These are phyloP conservation scores for Poa annua DNA, from an alignment of 176 grass and related monocot species.

Conservation along the genomic window DNA sequence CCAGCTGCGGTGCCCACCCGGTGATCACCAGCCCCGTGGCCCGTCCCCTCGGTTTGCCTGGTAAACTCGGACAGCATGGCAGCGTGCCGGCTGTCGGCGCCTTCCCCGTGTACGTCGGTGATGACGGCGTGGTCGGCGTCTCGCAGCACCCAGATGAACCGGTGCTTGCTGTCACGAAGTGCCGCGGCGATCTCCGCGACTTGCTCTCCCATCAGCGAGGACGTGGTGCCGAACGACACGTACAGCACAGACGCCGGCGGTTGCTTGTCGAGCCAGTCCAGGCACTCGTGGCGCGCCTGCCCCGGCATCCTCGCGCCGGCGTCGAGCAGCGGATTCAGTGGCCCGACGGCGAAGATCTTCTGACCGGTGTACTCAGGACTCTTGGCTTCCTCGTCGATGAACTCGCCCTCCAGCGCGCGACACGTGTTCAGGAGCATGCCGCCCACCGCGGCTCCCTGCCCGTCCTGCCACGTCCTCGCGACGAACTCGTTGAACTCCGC, in stretches of 20 bases:
- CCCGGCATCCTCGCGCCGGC: background rate
- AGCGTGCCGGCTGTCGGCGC: background rate
- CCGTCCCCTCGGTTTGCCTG: constrained; percentile 20
- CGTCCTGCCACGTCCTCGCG: background rate
- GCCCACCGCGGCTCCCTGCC: background rate
- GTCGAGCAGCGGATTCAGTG: constrained; percentile 47
- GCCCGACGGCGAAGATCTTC: constrained; percentile 68
- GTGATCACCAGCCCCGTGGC: constrained; percentile 54
- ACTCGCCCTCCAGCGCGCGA: constrained; percentile 42
- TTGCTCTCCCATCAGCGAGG: constrained; percentile 48
- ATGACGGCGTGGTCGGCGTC: constrained; percentile 46
- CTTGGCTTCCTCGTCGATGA: constrained; percentile 46
- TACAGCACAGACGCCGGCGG: constrained; percentile 60
- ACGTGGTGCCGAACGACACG: constrained; percentile 67
- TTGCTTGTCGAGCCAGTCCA: constrained; percentile 66
- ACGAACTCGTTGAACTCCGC: background rate
- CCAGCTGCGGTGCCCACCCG: constrained; percentile 78
- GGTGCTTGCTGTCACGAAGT: constrained; percentile 41
- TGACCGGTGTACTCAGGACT: constrained; percentile 35
- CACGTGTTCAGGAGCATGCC: constrained; percentile 46
- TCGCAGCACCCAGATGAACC: constrained; percentile 75
- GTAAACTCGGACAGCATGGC: constrained; percentile 14
- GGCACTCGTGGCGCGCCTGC: constrained; percentile 40
- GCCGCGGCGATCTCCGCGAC: constrained; percentile 53
- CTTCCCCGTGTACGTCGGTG: background rate